Evolutionary conservation across 306 rosid species (phyloP), one percentile per base, ranked within the genome.

Genomic region (Albizia julibrissin): DNA sequence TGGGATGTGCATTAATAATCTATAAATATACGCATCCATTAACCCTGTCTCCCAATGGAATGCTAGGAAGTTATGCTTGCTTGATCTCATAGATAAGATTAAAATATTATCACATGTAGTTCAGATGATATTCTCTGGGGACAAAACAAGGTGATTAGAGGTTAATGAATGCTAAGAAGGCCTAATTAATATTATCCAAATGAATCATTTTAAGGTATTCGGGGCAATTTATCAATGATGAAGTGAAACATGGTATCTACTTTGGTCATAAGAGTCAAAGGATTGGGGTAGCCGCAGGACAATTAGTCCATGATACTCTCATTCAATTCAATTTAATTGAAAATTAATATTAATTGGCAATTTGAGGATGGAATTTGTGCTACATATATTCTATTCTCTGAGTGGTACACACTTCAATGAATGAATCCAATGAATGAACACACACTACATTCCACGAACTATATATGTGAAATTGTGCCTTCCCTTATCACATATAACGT

Each of bases 291-390:
- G 3, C 18, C 34, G 14, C 34, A 26, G 34, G 39, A 31, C 79
- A 72, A 69, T 37, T 37, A 37, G 31, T 16, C 79, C 75, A 61
- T 37, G 67, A 61, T 61, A 24, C 67, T 61, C 27, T 44, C 40
- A 79, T 70, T 79, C 76, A 86, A 83, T 79, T 75, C 33, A 10
- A 59, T 59, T 47, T 47, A 14, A 47, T 22, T 58, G 65, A 58
- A 22, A 10, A n/a, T 18, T 50, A 16, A 18, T 16, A 1, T 58
- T 22, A n/a, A 76, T 39, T 86, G 74, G 47, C 82, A 83, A 80
- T 26, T 86, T 83, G 83, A 59, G 54, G 70, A n/a, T 11, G 34
- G 85, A 80, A 86, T 83, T 79, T 80, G 85, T 75, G 78, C 86
- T 50, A 79, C 10, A 42, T 42, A 5, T 49, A 15, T 52, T 70